These are phyloP conservation scores for Violaceomyces palustris DNA, from an alignment of 1,284 basidiomycete genomes.

Conservation along the genomic window DNA sequence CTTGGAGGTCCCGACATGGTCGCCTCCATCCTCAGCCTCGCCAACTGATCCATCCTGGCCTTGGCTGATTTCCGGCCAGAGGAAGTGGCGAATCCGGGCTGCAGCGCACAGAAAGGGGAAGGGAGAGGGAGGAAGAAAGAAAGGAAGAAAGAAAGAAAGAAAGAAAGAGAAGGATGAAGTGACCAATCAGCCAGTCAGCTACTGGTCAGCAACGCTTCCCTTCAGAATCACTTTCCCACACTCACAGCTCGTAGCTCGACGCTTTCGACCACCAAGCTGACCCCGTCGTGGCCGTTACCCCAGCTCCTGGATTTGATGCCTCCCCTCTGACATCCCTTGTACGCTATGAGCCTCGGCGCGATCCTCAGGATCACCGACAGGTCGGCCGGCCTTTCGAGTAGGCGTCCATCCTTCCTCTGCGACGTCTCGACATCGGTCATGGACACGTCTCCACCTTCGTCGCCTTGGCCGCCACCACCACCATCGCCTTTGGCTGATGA, in stretches of 20 bases:
- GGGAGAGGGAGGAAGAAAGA: no score
- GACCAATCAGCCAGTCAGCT: background rate
- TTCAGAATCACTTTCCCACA: slow-evolving; percentile 1
- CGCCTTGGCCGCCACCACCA: background rate
- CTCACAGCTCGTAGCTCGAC: slow-evolving; percentile 56
- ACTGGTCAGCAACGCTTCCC: background rate
- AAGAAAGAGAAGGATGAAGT: background rate
- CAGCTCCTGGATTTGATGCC: slow-evolving; percentile 57
- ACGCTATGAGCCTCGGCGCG: slow-evolving; percentile 57
- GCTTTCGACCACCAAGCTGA: slow-evolving; percentile 57
- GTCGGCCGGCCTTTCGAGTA: slow-evolving; percentile 32
- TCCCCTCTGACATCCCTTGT: slow-evolving; percentile 57
- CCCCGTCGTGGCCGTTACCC: slow-evolving; percentile 61
- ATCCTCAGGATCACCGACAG: slow-evolving; percentile 57
- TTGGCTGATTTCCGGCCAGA: background rate
- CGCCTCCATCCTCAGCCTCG: background rate
- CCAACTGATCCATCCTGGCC: background rate
- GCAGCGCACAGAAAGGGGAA: background rate
- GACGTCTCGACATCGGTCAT: slow-evolving; percentile 2
- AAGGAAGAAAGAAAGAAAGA: background rate
- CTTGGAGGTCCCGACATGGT: no score
- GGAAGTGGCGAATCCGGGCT: background rate
- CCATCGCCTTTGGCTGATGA: slow-evolving; percentile 6
- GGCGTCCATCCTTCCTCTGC: background rate
- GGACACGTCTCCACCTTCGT: slow-evolving; percentile 1